Base-by-base conservation (phyloP, 371 early-diverging fungal species). In the Blakeslea trispora region DNA sequence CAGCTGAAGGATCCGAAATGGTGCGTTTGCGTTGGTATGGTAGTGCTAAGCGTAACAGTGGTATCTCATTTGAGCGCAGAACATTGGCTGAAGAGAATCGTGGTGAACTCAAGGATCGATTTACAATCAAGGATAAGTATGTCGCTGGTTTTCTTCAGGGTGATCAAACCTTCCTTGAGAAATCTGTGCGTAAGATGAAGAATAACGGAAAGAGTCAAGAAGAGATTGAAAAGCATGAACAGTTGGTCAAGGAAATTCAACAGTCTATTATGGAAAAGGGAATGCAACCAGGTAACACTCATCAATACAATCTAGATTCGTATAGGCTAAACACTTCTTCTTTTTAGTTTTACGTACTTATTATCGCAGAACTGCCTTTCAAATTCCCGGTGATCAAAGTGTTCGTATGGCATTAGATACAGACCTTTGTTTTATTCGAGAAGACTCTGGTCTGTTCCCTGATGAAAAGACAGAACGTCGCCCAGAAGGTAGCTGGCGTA, bases 281-380 rank as follows among this genome's bases (percentile, higher is more conserved):
- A 10, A 81, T 99, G 54, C 74, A 82, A 22, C 99, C 99, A 62
- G 88, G 89, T 82, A 85, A 79, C n/a, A n/a, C n/a, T n/a, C n/a
- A n/a, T n/a, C n/a, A n/a, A n/a, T n/a, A n/a, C n/a, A n/a, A n/a
- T n/a, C n/a, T n/a, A n/a, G n/a, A n/a, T n/a, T n/a, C n/a, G n/a
- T n/a, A n/a, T n/a, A n/a, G n/a, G n/a, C n/a, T n/a, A n/a, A n/a
- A n/a, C 15, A 1, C 17, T 21, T 28, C 10, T 46, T n/a, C n/a
- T 35, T 50, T 19, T 21, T 28, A 50, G 88, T 90, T 14, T 73
- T 92, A 53, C 91, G 99, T 51, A 96, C 98, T 5, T 96, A 94
- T 67, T 99, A 99, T 78, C 97, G 95, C 71, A 88, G 99, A 70
- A 97, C 96, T 9, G 99, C 99, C 10, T 99, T 99, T 85, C 99